These are phyloP conservation scores for Ilyonectria mors-panacis DNA, from an alignment of 2,329 filamentous ascomycete species.

Conservation along the genomic window DNA sequence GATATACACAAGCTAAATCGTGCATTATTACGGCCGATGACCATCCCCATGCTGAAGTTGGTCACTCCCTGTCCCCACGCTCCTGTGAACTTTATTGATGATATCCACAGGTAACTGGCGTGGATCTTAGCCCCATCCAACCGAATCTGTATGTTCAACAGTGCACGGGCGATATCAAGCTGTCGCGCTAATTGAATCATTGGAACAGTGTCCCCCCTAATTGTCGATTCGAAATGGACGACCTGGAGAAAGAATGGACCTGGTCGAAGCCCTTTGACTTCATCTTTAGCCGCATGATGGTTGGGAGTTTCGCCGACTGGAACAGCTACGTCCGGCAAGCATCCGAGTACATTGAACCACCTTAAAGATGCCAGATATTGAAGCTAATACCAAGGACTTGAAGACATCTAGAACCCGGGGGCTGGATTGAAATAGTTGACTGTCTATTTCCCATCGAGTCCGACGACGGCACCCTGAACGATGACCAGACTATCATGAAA, in stretches of 20 bases:
- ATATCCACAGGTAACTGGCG: conserved; percentile 33
- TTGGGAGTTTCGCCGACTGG: conserved; percentile 37
- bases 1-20: too few relatives aligned
- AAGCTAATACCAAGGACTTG: too few relatives aligned
- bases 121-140: conserved; percentile 35
- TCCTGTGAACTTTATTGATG: too few relatives aligned
- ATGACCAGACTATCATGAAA: too few relatives aligned
- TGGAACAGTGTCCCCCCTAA: conserved; percentile 22
- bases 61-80: too few relatives aligned
- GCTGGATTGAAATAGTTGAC: too few relatives aligned
- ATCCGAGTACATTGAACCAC: conserved; percentile 18
- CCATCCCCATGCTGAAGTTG: too few relatives aligned
- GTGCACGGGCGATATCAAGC: rapidly evolving
- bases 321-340: conserved; percentile 16
- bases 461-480: too few relatives aligned
- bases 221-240: conserved; percentile 33
- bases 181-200: rapidly evolving
- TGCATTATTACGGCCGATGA: too few relatives aligned
- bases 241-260: conserved; percentile 34
- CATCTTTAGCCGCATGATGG: conserved; percentile 36
- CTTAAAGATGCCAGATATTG: too few relatives aligned
- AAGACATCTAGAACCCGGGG: too few relatives aligned
- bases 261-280: conserved; percentile 33
- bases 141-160: conserved; percentile 31
- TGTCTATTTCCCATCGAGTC: too few relatives aligned